These are phyloP conservation scores for Geosmithia morbida DNA, from an alignment of 2,329 filamentous ascomycete species.

Conservation along the genomic window DNA sequence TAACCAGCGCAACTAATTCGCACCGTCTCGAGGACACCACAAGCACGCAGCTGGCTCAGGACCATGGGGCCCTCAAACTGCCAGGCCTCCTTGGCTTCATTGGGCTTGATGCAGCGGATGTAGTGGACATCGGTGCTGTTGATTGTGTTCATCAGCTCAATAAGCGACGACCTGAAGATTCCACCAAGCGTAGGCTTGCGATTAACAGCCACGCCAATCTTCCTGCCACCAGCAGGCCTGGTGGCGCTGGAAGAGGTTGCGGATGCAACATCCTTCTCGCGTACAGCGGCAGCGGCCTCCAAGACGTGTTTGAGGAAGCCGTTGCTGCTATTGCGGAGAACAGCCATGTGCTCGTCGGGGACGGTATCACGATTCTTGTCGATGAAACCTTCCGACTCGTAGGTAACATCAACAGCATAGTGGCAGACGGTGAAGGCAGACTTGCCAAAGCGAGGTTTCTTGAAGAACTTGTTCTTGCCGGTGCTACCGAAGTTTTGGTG, in stretches of 20 bases:
- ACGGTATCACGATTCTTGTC: conserved; percentile 99
- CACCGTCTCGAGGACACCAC: conserved; percentile 96
- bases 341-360: conserved; percentile 93
- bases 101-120: conserved; percentile 97
- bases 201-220: conserved; percentile 84
- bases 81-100: conserved; percentile 93
- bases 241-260: conserved; percentile 55
- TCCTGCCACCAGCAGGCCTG: conserved; percentile 66
- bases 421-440: conserved; percentile 96
- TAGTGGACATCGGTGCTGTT: conserved; percentile 98
- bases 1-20: conserved; percentile 96
- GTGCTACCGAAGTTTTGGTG: conserved; percentile 81
- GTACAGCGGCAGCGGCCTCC: conserved; percentile 69
- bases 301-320: conserved; percentile 73
- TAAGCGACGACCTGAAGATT: conserved; percentile 96
- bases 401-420: conserved; percentile 95
- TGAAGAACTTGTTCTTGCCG: conserved; percentile 94
- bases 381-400: conserved; percentile 97
- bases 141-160: conserved; percentile 96
- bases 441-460: conserved; percentile 96
- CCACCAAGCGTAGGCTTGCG: conserved; percentile 94
- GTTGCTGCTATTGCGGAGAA: conserved; percentile 74
- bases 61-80: conserved; percentile 99
- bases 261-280: conserved; percentile 71
- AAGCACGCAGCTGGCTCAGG: conserved; percentile 88